Percentiles rank a stretch among this genome's conserved stretches.
phyloP scores from a whole-genome alignment of 805 yeast species.

The Kluyveromyces nonfermentans region DNA sequence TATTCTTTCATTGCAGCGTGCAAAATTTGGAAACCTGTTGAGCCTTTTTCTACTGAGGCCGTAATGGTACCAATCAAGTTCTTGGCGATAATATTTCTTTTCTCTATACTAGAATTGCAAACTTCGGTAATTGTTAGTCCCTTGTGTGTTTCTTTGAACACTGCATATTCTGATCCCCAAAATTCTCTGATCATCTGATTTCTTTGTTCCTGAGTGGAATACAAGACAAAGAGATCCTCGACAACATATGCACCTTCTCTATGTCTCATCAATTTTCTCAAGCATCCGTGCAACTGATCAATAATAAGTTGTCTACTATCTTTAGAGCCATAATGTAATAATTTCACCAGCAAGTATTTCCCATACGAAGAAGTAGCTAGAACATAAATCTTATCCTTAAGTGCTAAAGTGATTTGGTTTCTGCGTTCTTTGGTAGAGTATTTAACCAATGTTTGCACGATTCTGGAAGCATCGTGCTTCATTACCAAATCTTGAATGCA shows the following conservation, averaged over 20 bases:
- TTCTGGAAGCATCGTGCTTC: constrained; percentile 95
- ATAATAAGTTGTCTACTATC: constrained; percentile 66
- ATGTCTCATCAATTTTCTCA: constrained; percentile 89
- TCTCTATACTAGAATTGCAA: constrained; percentile 60
- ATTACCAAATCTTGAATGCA: constrained; percentile 74
- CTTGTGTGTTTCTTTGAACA: constrained; percentile 68
- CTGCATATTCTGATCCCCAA: constrained; percentile 93
- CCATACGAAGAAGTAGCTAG: constrained; percentile 92
- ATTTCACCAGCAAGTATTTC: constrained; percentile 78
- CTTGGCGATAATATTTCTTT: constrained; percentile 60
- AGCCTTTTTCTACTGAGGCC: constrained; percentile 90
- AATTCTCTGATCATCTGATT: constrained; percentile 90
- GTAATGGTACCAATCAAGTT: constrained; percentile 77
- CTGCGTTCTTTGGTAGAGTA: constrained; percentile 75
- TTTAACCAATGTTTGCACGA: constrained; percentile 87
- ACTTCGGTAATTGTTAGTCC: constrained; percentile 57
- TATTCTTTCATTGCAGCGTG: constrained; percentile 96
- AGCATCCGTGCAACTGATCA: constrained; percentile 81
- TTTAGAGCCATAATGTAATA: constrained; percentile 86
- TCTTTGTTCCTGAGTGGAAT: constrained; percentile 76
- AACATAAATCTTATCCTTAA: constrained; percentile 68
- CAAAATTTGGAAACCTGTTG: constrained; percentile 89
- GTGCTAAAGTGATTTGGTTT: constrained; percentile 51
- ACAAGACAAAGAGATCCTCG: constrained; percentile 82
- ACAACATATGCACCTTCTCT: constrained; percentile 97